A percentile compares a stretch with the other conserved stretches of the same genome.
Evolutionary conservation across 768 basidiomycete genomes (phyloP).

Genomic region (Boletales sp.): DNA sequence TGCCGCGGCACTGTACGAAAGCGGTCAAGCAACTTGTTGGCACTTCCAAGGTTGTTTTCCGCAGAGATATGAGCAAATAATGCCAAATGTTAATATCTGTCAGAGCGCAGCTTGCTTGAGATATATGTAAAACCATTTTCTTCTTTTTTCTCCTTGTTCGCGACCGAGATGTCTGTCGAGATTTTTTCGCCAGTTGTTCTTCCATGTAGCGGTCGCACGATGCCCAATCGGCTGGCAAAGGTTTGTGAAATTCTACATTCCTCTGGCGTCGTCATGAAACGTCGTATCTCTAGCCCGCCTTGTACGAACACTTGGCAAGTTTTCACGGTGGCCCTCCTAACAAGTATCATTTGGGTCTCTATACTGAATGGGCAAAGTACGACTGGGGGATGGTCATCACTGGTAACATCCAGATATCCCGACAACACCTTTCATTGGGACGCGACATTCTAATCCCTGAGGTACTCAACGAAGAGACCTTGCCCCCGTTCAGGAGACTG

Average conservation of each 20-base stretch:
- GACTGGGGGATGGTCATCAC: constrained; percentile 89
- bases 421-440: constrained; percentile 63
- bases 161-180: constrained; percentile 11
- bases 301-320: constrained; percentile 80
- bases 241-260: constrained; percentile 25
- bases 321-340: constrained; percentile 74
- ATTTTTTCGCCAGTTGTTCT: constrained; percentile 27
- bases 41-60: no score
- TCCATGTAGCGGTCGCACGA: constrained; percentile 32
- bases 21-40: no score
- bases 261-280: neutral
- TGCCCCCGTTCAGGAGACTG: constrained; percentile 50
- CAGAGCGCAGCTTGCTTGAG: no score
- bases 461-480: constrained; percentile 36
- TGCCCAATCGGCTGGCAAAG: constrained; percentile 54
- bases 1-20: no score
- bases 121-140: no score
- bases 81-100: no score
- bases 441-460: constrained; percentile 65
- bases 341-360: constrained; percentile 56
- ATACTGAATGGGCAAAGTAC: constrained; percentile 68
- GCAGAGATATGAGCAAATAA: no score
- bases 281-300: constrained; percentile 59
- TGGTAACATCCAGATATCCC: constrained; percentile 75
- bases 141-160: no score